Conservation (phyloP, 371 early-diverging fungal genomes). For the Circinella minor region DNA sequence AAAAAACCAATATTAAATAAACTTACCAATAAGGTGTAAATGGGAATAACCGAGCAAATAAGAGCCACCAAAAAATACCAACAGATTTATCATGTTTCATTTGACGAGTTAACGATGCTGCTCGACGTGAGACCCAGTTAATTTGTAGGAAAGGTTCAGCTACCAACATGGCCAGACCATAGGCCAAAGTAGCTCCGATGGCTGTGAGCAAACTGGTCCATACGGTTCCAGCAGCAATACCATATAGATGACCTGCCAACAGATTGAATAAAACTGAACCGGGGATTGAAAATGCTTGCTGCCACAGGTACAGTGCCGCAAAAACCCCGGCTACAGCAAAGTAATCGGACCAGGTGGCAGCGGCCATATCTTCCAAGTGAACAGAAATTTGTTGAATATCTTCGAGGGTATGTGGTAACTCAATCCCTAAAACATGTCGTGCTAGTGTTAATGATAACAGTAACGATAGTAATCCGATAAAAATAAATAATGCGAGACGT, state of each 20-base stretch:
- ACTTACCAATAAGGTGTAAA: constrained; percentile 56
- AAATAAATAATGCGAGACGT: constrained; percentile 35
- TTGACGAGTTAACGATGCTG: constrained; percentile 36
- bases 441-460: constrained; percentile 41
- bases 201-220: constrained; percentile 51
- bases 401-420: constrained; percentile 43
- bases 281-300: constrained; percentile 56
- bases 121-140: constrained; percentile 42
- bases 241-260: constrained; percentile 49
- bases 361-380: constrained; percentile 38
- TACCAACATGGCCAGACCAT: constrained; percentile 41
- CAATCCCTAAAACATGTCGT: constrained; percentile 38
- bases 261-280: constrained; percentile 53
- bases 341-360: constrained; percentile 38
- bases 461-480: constrained; percentile 40
- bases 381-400: constrained; percentile 42
- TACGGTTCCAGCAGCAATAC: constrained; percentile 37
- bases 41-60: constrained; percentile 52
- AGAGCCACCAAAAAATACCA: constrained; percentile 55
- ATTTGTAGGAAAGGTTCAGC: constrained; percentile 53
- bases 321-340: constrained; percentile 42
- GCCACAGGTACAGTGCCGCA: constrained; percentile 54
- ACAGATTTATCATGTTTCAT: constrained; percentile 32
- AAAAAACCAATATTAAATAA: no score
- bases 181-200: constrained; percentile 50